Conservation (phyloP, 139 green algal species). For the Chlamydomonas sp. region DNA sequence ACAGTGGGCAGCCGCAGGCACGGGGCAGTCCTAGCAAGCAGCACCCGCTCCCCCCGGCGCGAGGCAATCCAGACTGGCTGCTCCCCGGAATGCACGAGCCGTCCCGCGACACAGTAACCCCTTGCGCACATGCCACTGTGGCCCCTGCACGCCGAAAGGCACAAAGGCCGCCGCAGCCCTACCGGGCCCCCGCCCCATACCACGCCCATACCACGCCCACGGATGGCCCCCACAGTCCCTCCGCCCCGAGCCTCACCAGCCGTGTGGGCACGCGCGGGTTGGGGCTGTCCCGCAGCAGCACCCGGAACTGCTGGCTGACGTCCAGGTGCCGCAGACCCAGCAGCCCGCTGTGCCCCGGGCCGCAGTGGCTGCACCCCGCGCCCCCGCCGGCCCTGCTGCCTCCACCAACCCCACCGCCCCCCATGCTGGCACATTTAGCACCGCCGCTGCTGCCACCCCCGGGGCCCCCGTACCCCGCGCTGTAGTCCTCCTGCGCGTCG, state of each 20-base stretch:
- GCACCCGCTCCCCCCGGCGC: neutral
- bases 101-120: too few relatives aligned
- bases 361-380: too few relatives aligned
- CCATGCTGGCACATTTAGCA: too few relatives aligned
- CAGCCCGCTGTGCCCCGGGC: neutral
- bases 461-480: too few relatives aligned
- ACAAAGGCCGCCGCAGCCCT: too few relatives aligned
- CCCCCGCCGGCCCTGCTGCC: too few relatives aligned
- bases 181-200: neutral
- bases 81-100: neutral
- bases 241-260: neutral
- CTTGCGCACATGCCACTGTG: too few relatives aligned
- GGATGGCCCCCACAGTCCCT: neutral
- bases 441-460: too few relatives aligned
- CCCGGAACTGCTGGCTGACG: slow-evolving; percentile 29
- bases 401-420: too few relatives aligned
- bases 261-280: neutral
- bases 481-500: neutral
- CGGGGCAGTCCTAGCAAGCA: neutral
- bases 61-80: too few relatives aligned
- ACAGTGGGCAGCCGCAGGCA: too few relatives aligned
- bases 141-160: too few relatives aligned
- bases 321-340: slow-evolving; percentile 12
- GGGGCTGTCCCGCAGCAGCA: slow-evolving; percentile 7
- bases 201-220: neutral